phyloP scores from a whole-genome alignment of 2,329 filamentous ascomycete genomes.

The Monilinia fructigena region DNA sequence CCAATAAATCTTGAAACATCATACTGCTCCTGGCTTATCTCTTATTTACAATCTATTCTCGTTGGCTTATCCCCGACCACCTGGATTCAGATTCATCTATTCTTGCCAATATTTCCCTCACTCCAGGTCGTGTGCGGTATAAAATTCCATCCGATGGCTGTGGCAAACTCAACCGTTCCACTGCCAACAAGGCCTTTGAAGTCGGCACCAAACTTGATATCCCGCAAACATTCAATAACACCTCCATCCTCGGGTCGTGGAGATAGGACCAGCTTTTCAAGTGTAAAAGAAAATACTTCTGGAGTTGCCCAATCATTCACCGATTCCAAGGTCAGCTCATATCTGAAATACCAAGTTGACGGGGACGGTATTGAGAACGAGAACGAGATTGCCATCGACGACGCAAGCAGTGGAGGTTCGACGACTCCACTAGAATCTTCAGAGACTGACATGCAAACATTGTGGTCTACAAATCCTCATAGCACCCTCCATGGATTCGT shows the following conservation, averaged over 20 bases:
- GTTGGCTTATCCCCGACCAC: slow-evolving; percentile 10
- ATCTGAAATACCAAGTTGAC: slow-evolving; percentile 38
- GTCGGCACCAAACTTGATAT: slow-evolving; percentile 15
- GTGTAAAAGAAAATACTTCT: slow-evolving; percentile 36
- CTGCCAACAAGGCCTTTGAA: slow-evolving; percentile 20
- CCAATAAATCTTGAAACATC: not conserved
- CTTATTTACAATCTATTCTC: slow-evolving; percentile 19
- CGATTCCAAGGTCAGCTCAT: slow-evolving; percentile 59
- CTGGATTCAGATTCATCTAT: slow-evolving; percentile 5
- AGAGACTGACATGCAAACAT: slow-evolving; percentile 21
- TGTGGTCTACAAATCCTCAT: slow-evolving; percentile 46
- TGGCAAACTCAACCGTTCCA: slow-evolving; percentile 19
- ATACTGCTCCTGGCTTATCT: not conserved
- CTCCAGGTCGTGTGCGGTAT: slow-evolving; percentile 5
- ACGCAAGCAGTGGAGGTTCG: slow-evolving; percentile 29
- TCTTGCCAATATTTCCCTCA: slow-evolving; percentile 12
- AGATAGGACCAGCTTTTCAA: slow-evolving; percentile 39
- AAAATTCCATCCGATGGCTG: slow-evolving; percentile 3
- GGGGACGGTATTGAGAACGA: slow-evolving; percentile 41
- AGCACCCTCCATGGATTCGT: slow-evolving; percentile 59
- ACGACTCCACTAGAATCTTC: slow-evolving; percentile 34
- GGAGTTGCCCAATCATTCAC: slow-evolving; percentile 61
- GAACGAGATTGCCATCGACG: slow-evolving; percentile 52
- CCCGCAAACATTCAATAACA: slow-evolving; percentile 24
- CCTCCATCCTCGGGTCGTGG: slow-evolving; percentile 32